Evolutionary conservation across 225 moss, liverwort and hornwort species (phyloP), one percentile per base, ranked within the genome.

Genomic region (Antitrichia curtipendula): DNA sequence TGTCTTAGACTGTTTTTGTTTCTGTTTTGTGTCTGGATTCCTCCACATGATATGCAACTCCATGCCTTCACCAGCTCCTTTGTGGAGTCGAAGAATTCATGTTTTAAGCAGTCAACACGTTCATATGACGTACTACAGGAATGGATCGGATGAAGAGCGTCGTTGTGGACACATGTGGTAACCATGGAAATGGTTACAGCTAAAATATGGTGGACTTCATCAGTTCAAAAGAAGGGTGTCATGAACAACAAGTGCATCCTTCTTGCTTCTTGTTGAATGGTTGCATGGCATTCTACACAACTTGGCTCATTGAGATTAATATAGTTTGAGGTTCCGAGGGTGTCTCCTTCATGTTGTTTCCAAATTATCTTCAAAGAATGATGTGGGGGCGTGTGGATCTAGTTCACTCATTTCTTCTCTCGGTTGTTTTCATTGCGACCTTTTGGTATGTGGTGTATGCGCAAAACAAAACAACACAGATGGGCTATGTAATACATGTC

Each of bases 381-480:
- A 65, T 21, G 65, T 6, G 3, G 6, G 21, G 21, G 36, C 0
- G 11, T 65, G 12, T 65, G 19, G 11, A 36, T 65, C n/a, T n/a
- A 12, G 20, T 65, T 65, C n/a, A n/a, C n/a, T n/a, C n/a, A 36
- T 65, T 65, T 65, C 20, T 65, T 36, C 36, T 6, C 11, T 36
- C n/a, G 12, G n/a, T n/a, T 21, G n/a, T n/a, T 21, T 21, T 3
- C 11, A 20, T n/a, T 65, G 61, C 3, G 1, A 64, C 34, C 10
- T 19, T 64, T 64, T 49, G 16, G 31, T 62, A 7, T 31, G 15
- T 62, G 14, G 61, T 15, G 31, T 18, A 68, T 4, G 4, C 7
- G 0, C 13, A 38, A 23, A 38, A 0, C 13, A 38, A 23, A 38
- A 23, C 1, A 5, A 12, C 3, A 66, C 16, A 31, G 0, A 66